Base-by-base conservation (phyloP, 352 stramenopile genomes). In the Phytopythium aichiense region DNA sequence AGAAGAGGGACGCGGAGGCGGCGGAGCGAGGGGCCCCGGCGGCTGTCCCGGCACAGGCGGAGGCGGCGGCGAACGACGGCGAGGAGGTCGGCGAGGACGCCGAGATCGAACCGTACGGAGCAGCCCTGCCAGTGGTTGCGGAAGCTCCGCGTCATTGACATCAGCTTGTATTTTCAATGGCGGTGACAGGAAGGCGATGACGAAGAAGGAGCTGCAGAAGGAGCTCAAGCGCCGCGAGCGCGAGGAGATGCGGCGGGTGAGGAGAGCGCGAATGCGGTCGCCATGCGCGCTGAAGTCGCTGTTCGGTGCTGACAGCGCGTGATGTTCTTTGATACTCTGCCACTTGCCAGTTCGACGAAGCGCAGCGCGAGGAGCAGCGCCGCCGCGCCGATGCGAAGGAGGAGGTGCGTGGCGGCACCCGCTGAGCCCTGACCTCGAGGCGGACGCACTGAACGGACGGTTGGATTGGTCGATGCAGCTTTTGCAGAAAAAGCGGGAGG, bases 141-240 rank as follows among this genome's bases (percentile, higher is more conserved):
- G 8, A 43, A 25, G 38, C 48, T 35, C 62, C 1, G 56, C 15
- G 15, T 63, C 16, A 43, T 16, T 58, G 55, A 65, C 15, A 30
- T 4, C 28, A 30, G 28, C 28, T 30, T 30, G 18, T 23, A 2
- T 63, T 12, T 61, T 9, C 12, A 3, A 9, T 58, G 25, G 9
- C 16, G 8, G 1, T 43, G 51, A 2, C 37, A 85, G 76, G 22
- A 71, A 69, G 60, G 68, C 69, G 43, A 86, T 88, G 78, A 89
- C 75, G 33, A 89, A 88, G 73, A 89, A 84, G 43, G 84, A 91
- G 64, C 63, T 93, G 52, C 75, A 87, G 60, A 91, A 91, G 73
- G 84, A 91, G 52, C 69, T 88, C 9, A 91, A 91, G 69, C 80
- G 77, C 58, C 81, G 76, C 43, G 84, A 93, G 68, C 74, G 80